These are phyloP conservation scores for Cryptococcus sp. DNA, from an alignment of 1,284 basidiomycete species.

Conservation along the genomic window DNA sequence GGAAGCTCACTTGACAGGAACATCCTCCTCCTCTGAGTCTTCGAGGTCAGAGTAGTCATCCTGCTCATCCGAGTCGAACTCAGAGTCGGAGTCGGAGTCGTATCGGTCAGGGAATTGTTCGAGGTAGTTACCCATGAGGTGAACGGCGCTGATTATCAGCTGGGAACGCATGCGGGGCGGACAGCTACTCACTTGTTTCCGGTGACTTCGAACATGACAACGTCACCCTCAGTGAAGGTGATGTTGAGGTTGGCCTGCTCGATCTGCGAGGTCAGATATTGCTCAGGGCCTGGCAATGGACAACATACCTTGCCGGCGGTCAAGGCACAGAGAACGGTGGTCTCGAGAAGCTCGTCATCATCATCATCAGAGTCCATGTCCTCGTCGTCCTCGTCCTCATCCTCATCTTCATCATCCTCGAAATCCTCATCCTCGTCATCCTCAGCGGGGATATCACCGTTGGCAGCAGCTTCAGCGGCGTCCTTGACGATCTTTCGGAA, in stretches of 20 bases:
- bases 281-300: background rate
- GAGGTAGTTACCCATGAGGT: slow-evolving; percentile 88
- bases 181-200: slow-evolving; percentile 67
- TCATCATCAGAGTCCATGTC: slow-evolving; percentile 45
- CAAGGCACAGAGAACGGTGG: slow-evolving; percentile 52
- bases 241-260: slow-evolving; percentile 76
- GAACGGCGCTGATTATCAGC: slow-evolving; percentile 59
- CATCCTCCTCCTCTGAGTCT: slow-evolving; percentile 50
- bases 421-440: slow-evolving; percentile 44
- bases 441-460: slow-evolving; percentile 35
- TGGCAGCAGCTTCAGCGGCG: slow-evolving; percentile 5
- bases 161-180: slow-evolving; percentile 1
- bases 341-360: slow-evolving; percentile 47
- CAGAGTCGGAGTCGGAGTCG: slow-evolving; percentile 43
- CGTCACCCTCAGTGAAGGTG: slow-evolving; percentile 67
- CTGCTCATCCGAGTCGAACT: slow-evolving; percentile 53
- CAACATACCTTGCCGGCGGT: slow-evolving; percentile 50
- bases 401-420: slow-evolving; percentile 50
- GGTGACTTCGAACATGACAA: slow-evolving; percentile 65
- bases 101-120: slow-evolving; percentile 47
- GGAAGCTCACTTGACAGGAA: slow-evolving; percentile 9
- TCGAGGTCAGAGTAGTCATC: slow-evolving; percentile 49
- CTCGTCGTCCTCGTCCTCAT: slow-evolving; percentile 47
- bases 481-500: slow-evolving; percentile 28
- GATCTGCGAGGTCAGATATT: slow-evolving; percentile 51